Base-by-base conservation (phyloP, 805 yeast species). In the Hanseniaspora vineae region DNA sequence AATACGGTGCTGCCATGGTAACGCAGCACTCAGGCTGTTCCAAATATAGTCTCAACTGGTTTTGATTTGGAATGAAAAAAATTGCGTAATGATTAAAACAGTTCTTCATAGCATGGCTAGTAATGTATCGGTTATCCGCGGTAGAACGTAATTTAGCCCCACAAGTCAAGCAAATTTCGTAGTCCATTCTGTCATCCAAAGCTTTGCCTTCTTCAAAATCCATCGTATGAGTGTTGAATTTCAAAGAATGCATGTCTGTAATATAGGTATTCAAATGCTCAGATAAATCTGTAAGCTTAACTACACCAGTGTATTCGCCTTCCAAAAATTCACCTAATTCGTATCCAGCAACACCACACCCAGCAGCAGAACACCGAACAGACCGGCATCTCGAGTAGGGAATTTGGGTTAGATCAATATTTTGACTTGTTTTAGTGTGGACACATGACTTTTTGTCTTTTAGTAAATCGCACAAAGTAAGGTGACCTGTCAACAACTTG, bases 1-100 rank as follows among this genome's bases (percentile, higher is more conserved):
- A 64, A 57, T 82, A 84, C 13, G 90, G 92, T 0, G 85, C 83
- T 48, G 75, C 75, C 52, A 75, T 68, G 33, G 50, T 56, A 9
- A 62, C 58, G 12, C 54, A 53, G 3, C 64, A 62, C 8, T 58
- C 53, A 9, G 67, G 65, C 19, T 59, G 62, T 37, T 58, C 65
- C 61, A 58, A 54, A 52, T 50, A 61, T 31, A 63, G 49, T 42
- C 61, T 60, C 20, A 67, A 58, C 39, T 56, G 61, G 44, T 64
- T 66, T 2, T 58, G 54, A 44, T 64, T 65, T 18, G 72, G 72
- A 18, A 60, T 55, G 42, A 69, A 54, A 48, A 66, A 66, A 5
- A 61, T 57, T 39, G 66, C 67, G 48, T 64, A 63, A 6, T 66
- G 59, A n/a, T 56, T 54, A 43, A 58, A 58, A 47, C 66, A 63